Evolutionary conservation across 2,329 filamentous ascomycete genomes (phyloP).

Genomic region (Trichoderma sp.): DNA sequence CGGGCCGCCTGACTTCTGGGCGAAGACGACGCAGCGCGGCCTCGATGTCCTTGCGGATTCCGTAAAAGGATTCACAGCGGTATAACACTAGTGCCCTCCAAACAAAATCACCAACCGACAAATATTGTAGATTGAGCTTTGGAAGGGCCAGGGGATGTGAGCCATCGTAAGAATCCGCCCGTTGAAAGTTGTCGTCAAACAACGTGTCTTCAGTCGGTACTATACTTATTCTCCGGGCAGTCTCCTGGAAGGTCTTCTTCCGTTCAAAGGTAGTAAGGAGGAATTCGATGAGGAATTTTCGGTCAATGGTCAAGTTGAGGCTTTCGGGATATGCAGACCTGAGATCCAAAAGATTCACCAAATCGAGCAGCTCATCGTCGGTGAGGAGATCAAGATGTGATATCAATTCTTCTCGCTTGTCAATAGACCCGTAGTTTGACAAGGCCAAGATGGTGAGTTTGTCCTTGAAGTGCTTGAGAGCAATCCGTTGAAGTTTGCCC

Average conservation of each 20-base stretch:
- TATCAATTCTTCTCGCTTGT: constrained; percentile 76
- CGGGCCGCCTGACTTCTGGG: constrained; percentile 64
- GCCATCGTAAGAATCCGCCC: constrained; percentile 85
- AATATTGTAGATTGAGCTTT: constrained; percentile 92
- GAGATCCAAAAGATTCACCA: constrained; percentile 73
- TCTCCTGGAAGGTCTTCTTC: constrained; percentile 79
- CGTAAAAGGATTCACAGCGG: constrained; percentile 88
- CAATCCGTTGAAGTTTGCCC: constrained; percentile 75
- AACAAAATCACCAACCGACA: constrained; percentile 94
- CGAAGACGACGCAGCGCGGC: constrained; percentile 76
- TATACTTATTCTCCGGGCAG: constrained; percentile 67
- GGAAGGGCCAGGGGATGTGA: constrained; percentile 85
- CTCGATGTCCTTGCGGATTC: constrained; percentile 89
- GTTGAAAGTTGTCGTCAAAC: constrained; percentile 75
- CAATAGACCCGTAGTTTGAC: constrained; percentile 88
- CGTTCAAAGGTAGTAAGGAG: constrained; percentile 75
- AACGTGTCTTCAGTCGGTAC: constrained; percentile 82
- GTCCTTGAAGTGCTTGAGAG: constrained; percentile 80
- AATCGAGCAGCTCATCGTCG: constrained; percentile 70
- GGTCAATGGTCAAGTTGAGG: constrained; percentile 62
- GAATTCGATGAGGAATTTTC: constrained; percentile 68
- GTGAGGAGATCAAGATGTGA: constrained; percentile 71
- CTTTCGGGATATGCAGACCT: constrained; percentile 79
- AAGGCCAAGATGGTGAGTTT: constrained; percentile 90
- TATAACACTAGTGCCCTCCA: constrained; percentile 92